Conservation (phyloP, 306 rosid species). For the Canavalia ensiformis region DNA sequence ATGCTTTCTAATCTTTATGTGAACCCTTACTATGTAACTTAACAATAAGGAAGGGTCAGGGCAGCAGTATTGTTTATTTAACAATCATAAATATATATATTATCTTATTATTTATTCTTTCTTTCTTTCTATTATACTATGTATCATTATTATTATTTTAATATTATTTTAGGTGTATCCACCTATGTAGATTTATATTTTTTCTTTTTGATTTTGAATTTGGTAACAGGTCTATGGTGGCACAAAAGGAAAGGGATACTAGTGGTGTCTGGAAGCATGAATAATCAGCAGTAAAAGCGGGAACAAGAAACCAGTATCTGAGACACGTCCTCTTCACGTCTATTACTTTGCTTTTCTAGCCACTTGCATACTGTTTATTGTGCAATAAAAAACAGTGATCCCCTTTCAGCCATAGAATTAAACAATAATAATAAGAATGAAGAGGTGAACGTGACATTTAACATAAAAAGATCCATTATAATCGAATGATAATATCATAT, state of each 20-base stretch:
- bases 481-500: not conserved
- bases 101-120: too few species aligned
- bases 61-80: not conserved
- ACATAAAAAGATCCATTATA: slow-evolving; percentile 10
- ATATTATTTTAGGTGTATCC: too few species aligned
- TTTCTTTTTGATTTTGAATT: not conserved
- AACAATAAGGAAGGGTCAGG: not conserved
- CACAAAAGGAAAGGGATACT: slow-evolving; percentile 11
- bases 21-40: not conserved
- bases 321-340: slow-evolving; percentile 43
- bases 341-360: slow-evolving; percentile 38
- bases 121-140: too few species aligned
- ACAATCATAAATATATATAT: too few species aligned
- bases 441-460: slow-evolving; percentile 17
- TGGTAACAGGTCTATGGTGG: not conserved
- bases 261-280: slow-evolving; percentile 49
- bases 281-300: slow-evolving; percentile 59
- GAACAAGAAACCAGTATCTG: slow-evolving; percentile 48
- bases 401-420: slow-evolving; percentile 17
- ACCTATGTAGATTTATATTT: too few species aligned
- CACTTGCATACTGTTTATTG: slow-evolving; percentile 18
- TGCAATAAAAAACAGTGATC: slow-evolving; percentile 19
- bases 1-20: not conserved
- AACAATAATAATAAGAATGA: slow-evolving; percentile 32
- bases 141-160: too few species aligned